phyloP scores from a whole-genome alignment of 768 basidiomycete genomes.

The Tulasnella sp. region DNA sequence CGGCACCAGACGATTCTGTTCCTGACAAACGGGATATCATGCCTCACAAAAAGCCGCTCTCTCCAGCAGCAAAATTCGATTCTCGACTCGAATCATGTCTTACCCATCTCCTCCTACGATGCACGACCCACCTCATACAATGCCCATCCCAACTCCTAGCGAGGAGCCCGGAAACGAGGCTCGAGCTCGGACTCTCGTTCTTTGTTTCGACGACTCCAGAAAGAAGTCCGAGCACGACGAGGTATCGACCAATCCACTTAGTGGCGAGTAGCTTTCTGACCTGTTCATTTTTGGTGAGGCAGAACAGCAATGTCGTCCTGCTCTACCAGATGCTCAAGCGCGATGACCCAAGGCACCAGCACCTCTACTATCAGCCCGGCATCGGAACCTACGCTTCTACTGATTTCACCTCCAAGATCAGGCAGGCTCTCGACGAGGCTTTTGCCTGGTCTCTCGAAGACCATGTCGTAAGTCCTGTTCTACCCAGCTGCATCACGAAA shows the following conservation, averaged over 20 bases:
- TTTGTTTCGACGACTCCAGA: not conserved
- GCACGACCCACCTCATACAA: too few species aligned
- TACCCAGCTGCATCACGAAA: slow-evolving; percentile 58
- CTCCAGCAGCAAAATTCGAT: too few species aligned
- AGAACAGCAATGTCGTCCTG: slow-evolving; percentile 76
- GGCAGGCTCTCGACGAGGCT: slow-evolving; percentile 64
- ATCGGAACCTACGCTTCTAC: slow-evolving; percentile 25
- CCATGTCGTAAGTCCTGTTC: slow-evolving; percentile 48
- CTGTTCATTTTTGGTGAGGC: slow-evolving; percentile 31
- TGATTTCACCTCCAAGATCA: slow-evolving; percentile 63
- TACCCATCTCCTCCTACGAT: too few species aligned
- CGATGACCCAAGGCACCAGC: slow-evolving; percentile 55
- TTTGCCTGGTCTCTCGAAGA: slow-evolving; percentile 75
- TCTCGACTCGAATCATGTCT: too few species aligned
- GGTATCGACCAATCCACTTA: not conserved
- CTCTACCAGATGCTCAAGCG: slow-evolving; percentile 70
- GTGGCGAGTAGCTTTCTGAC: not conserved
- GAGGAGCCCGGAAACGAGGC: too few species aligned
- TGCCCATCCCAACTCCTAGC: too few species aligned
- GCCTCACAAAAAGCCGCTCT: too few species aligned
- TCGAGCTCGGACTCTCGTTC: too few species aligned
- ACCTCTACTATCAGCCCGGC: slow-evolving; percentile 71
- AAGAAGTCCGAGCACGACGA: slow-evolving; percentile 31
- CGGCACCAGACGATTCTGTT: too few species aligned
- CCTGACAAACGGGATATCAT: too few species aligned